These are phyloP conservation scores for Chimonanthus salicifolius DNA, from an alignment of 164 flowering plant species.

Conservation along the genomic window DNA sequence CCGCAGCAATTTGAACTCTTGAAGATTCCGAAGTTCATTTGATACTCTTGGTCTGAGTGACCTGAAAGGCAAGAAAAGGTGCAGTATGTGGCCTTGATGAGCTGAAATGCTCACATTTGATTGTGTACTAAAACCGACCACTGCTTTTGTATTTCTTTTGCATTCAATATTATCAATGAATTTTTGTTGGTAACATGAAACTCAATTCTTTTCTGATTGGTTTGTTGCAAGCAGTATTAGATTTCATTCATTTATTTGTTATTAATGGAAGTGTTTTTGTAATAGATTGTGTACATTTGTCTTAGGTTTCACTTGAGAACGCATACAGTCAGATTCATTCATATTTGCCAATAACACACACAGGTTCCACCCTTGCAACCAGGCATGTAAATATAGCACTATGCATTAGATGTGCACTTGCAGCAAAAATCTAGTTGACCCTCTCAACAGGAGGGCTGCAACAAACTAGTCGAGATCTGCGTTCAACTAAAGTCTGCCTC, in stretches of 20 bases:
- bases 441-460: no score
- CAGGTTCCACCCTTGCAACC: no score
- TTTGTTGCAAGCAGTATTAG: not conserved
- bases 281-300: no score
- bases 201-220: not conserved
- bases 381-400: no score
- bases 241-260: no score
- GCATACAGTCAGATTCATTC: no score
- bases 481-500: no score
- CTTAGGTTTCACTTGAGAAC: no score
- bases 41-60: not conserved
- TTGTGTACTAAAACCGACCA: not conserved
- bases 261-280: not conserved
- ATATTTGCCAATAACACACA: no score
- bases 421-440: no score
- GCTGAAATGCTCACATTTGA: not conserved
- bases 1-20: constrained; percentile 17
- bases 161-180: not conserved
- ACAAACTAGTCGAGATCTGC: no score
- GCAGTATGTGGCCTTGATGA: not conserved
- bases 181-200: not conserved
- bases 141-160: not conserved
- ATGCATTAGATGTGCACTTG: no score
- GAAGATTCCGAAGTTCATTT: not conserved
- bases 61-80: constrained; percentile 1